Evolutionary conservation across 2,329 filamentous ascomycete genomes (phyloP).

Genomic region (Stenocarpella maydis): DNA sequence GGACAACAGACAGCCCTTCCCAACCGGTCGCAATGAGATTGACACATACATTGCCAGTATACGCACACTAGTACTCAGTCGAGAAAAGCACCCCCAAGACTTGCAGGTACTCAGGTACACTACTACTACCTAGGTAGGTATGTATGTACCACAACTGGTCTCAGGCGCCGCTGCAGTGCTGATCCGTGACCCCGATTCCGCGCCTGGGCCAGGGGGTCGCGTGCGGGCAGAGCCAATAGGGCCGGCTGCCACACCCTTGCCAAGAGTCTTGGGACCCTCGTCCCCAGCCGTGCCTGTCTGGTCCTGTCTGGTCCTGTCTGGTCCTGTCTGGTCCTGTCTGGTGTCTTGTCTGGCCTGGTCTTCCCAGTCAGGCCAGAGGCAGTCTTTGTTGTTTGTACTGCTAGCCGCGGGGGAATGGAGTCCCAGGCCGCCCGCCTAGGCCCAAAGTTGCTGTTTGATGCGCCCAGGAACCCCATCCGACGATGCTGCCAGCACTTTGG

Average conservation of each 20-base stretch:
- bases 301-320: conserved; percentile 20
- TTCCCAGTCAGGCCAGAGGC: too few species aligned
- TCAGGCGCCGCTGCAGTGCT: conserved; percentile 23
- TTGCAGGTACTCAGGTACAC: too few species aligned
- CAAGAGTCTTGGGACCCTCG: conserved; percentile 11
- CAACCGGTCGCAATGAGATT: background rate
- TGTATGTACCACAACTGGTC: too few species aligned
- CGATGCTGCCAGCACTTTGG: background rate
- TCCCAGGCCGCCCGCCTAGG: conserved; percentile 22
- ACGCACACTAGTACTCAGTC: too few species aligned
- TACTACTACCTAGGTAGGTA: too few species aligned
- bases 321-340: too few species aligned
- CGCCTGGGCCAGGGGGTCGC: conserved; percentile 22
- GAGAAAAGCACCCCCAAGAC: too few species aligned
- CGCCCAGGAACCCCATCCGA: conserved; percentile 25
- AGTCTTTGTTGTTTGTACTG: too few species aligned
- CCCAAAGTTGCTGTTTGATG: conserved; percentile 22
- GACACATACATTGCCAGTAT: too few species aligned
- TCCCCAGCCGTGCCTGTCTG: conserved; percentile 20
- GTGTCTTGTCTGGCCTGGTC: conserved; percentile 23
- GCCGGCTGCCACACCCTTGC: background rate
- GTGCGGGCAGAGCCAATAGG: conserved; percentile 15
- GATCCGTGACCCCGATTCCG: conserved; percentile 23
- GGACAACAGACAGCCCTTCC: conserved; percentile 8
- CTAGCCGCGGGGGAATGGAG: conserved; percentile 4